phyloP scores from a whole-genome alignment of 2,329 filamentous ascomycete species.

The Phialocephala sp. region DNA sequence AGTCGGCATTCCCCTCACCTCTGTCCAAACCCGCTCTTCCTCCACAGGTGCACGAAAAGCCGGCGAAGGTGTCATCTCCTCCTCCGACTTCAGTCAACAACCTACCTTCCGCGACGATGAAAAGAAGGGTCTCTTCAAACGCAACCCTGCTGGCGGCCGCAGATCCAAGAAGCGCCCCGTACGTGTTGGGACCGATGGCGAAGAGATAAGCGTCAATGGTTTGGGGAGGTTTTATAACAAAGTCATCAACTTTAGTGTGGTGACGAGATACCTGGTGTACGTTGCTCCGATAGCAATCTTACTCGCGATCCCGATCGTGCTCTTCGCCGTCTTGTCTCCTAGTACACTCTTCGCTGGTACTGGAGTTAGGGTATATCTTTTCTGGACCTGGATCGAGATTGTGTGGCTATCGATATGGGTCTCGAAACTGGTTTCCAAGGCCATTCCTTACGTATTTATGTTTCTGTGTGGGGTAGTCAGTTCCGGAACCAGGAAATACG shows the following conservation, averaged over 20 bases:
- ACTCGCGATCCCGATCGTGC: conserved; percentile 65
- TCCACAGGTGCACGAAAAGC: conserved; percentile 60
- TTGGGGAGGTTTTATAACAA: conserved; percentile 71
- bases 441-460: conserved; percentile 67
- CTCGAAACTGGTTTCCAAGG: conserved; percentile 67
- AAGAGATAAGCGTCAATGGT: conserved; percentile 64
- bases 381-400: conserved; percentile 73
- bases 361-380: conserved; percentile 60
- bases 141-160: conserved; percentile 8
- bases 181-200: conserved; percentile 53
- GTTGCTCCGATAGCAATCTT: conserved; percentile 67
- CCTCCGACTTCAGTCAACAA: conserved; percentile 22
- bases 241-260: conserved; percentile 65
- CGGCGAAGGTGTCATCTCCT: conserved; percentile 44
- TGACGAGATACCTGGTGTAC: conserved; percentile 72
- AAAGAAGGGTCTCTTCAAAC: conserved; percentile 37
- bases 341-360: conserved; percentile 34
- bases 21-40: conserved; percentile 60
- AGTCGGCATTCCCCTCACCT: conserved; percentile 59
- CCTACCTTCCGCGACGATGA: conserved; percentile 36
- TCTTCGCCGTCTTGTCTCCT: conserved; percentile 43
- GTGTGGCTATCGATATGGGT: conserved; percentile 72
- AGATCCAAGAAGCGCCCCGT: conserved; percentile 32
- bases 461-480: conserved; percentile 73
- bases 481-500: conserved; percentile 73